A percentile compares a stretch with the other conserved stretches of the same genome.
phyloP scores from a whole-genome alignment of 768 basidiomycete genomes.

The Podaxis sp. region DNA sequence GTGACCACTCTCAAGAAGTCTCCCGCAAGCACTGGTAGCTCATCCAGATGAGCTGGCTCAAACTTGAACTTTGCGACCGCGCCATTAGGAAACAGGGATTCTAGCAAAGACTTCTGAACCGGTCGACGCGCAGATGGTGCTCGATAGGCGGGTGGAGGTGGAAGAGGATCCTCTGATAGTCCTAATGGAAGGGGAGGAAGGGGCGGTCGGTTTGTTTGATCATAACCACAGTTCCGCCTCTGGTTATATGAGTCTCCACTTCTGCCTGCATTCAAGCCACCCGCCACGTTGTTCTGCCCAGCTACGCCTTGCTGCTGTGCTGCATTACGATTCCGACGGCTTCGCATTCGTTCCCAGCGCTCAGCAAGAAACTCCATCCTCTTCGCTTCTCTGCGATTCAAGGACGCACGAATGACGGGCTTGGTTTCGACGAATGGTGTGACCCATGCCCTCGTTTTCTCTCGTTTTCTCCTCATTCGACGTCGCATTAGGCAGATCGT shows the following conservation, averaged over 20 bases:
- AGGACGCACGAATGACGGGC: conserved; percentile 16
- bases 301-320: neutral
- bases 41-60: conserved; percentile 65
- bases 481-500: conserved; percentile 46
- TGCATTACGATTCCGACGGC: neutral
- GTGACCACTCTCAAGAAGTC: conserved; percentile 52
- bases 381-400: conserved; percentile 5
- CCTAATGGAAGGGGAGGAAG: neutral
- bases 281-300: neutral
- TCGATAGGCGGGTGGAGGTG: neutral
- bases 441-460: conserved; percentile 20
- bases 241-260: neutral
- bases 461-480: conserved; percentile 38
- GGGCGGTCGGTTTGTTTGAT: neutral
- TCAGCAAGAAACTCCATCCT: conserved; percentile 6
- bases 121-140: neutral
- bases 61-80: conserved; percentile 51
- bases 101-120: neutral
- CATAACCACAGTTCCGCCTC: neutral
- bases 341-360: conserved; percentile 1
- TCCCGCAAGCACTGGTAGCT: conserved; percentile 57
- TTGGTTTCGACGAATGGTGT: conserved; percentile 31
- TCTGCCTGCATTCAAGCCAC: neutral
- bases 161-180: neutral
- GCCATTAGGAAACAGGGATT: conserved; percentile 17